Base-by-base conservation (phyloP, 768 basidiomycete genomes). In the Xerocomellus intermedius region DNA sequence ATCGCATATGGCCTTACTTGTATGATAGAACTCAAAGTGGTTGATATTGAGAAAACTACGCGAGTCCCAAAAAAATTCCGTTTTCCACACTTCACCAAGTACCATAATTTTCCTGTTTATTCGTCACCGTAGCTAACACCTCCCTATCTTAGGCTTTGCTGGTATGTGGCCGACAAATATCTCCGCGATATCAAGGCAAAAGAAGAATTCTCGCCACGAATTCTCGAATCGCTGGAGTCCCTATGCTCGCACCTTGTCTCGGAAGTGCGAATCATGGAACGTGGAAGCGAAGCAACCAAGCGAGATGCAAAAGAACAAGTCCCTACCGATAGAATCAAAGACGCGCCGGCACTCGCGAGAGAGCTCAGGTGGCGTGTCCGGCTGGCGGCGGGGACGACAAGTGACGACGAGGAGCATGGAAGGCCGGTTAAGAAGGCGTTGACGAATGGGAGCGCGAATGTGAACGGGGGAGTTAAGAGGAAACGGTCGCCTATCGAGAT, bases 11-110 rank as follows among this genome's bases (percentile, higher is more conserved):
- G 17, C 24, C 57, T 72, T 42, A 62, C 16, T 21, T 30, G 48
- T 44, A 13, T 38, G 33, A 50, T 70, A 96, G 94, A 99, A 73
- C 77, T 98, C 19, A 83, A 84, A 55, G 82, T 99, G 22, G 79
- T 94, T 45, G 85, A 94, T 47, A 97, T 99, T 62, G 96, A 99
- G 71, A 90, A 92, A 59, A 79, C 82, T 2, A 98, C 95, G 1
- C 87, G 89, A 52, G 96, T 98, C 1, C 94, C 96, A 0, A 94
- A 90, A 70, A 91, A 91, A 69, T 94, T 94, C 69, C 80, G 90
- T 42, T 95, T 91, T 64, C 93, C 93, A 1, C 77, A 86, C 68
- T 91, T 94, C 63, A 75, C 85, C 52, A 86, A 80, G 90, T 90
- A 64, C 67, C 67, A 52, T 3, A 4, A 19, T 68, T 69, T 67